phyloP scores from a whole-genome alignment of 1,284 basidiomycete genomes.

The Moesziomyces globuligerus region DNA sequence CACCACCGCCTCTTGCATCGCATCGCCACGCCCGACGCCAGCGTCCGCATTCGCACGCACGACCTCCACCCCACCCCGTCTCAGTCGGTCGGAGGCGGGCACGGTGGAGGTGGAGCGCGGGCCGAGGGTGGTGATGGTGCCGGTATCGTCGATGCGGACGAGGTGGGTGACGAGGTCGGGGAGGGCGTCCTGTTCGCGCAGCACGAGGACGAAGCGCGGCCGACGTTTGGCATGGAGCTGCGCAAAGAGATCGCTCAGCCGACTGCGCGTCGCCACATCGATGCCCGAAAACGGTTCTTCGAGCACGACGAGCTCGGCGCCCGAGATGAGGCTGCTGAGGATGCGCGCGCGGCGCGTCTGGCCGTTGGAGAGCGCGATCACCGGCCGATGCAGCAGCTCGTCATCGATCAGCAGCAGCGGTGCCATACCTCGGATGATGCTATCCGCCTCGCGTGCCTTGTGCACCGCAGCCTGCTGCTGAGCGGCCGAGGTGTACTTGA shows the following conservation, averaged over 20 bases:
- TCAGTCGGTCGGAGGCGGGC: neutral
- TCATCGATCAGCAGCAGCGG: slow-evolving; percentile 49
- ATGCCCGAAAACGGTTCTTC: slow-evolving; percentile 56
- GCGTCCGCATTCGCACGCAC: slow-evolving; percentile 12
- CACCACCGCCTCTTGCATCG: slow-evolving; percentile 70
- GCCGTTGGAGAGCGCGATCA: slow-evolving; percentile 82
- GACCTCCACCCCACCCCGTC: slow-evolving; percentile 20
- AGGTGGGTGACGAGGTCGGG: slow-evolving; percentile 86
- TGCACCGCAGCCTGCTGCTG: slow-evolving; percentile 7
- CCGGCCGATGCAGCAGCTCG: slow-evolving; percentile 51
- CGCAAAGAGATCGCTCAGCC: slow-evolving; percentile 69
- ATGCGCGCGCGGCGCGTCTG: slow-evolving; percentile 90
- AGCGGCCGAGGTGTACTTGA: slow-evolving; percentile 46
- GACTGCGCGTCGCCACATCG: slow-evolving; percentile 34
- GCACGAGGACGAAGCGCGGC: slow-evolving; percentile 77
- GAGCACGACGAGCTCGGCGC: slow-evolving; percentile 70
- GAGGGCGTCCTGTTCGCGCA: slow-evolving; percentile 81
- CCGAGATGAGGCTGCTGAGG: slow-evolving; percentile 79
- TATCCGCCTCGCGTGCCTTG: slow-evolving; percentile 28
- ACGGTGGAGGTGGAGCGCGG: neutral
- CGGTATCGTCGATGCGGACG: slow-evolving; percentile 72
- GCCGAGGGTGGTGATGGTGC: slow-evolving; percentile 70
- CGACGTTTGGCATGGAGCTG: slow-evolving; percentile 71
- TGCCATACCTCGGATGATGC: slow-evolving; percentile 40
- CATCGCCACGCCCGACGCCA: slow-evolving; percentile 30